A percentile compares a stretch with the other conserved stretches of the same genome.
Conservation (phyloP, 345 rosid genomes). For the Salix udensis region DNA sequence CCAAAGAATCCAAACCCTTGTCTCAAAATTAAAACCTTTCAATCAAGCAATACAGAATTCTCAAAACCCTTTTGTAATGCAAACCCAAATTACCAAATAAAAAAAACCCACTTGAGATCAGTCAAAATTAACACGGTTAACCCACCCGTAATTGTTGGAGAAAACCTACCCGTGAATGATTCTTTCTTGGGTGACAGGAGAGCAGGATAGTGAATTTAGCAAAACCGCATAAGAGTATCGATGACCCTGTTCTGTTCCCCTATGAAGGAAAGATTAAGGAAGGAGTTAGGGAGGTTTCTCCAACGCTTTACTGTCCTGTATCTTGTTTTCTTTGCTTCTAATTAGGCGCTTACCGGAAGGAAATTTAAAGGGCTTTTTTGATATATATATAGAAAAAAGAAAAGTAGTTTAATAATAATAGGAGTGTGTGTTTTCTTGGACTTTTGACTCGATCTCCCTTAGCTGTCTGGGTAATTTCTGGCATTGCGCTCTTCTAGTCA, state of each 20-base stretch:
- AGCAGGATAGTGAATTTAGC: not conserved
- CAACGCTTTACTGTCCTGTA: not conserved
- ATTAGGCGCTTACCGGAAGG: not conserved
- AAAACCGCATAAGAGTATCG: not conserved
- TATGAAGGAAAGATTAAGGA: too few relatives aligned
- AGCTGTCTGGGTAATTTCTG: too few relatives aligned
- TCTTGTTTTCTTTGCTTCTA: not conserved
- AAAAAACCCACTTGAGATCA: conserved; percentile 1
- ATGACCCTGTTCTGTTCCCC: not conserved
- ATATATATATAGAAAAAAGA: too few relatives aligned
- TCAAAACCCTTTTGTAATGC: not conserved
- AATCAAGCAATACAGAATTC: not conserved
- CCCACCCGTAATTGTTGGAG: not conserved
- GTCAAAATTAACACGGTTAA: not conserved
- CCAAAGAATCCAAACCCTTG: not conserved
- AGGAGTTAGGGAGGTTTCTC: not conserved
- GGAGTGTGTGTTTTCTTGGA: too few relatives aligned
- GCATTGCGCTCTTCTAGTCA: too few relatives aligned
- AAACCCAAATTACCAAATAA: not conserved
- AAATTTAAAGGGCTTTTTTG: not conserved
- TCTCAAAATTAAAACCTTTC: not conserved
- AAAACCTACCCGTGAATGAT: not conserved
- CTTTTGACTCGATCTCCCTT: too few relatives aligned
- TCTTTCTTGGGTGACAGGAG: not conserved
- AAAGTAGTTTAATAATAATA: too few relatives aligned